A percentile compares a stretch with the other conserved stretches of the same genome.
phyloP scores from a whole-genome alignment of 306 rosid genomes.

The Elaeagnus macrophylla region DNA sequence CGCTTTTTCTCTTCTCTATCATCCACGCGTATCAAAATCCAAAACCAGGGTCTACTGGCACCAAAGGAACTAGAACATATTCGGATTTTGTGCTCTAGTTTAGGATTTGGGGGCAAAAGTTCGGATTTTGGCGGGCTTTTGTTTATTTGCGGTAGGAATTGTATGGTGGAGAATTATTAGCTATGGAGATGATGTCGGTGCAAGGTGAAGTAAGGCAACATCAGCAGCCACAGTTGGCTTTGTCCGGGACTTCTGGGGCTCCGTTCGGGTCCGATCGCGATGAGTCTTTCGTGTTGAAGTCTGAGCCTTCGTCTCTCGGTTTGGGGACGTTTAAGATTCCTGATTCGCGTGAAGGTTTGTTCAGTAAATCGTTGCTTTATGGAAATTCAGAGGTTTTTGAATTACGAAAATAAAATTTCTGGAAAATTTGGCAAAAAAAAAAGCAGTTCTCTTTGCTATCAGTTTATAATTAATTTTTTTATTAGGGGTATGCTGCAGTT shows the following conservation, averaged over 20 bases:
- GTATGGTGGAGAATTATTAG: constrained; percentile 10
- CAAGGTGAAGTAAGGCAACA: constrained; percentile 58
- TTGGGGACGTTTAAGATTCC: constrained; percentile 25
- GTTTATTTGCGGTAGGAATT: constrained; percentile 20
- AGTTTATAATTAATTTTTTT: neutral
- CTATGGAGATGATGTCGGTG: constrained; percentile 57
- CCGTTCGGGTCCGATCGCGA: constrained; percentile 23
- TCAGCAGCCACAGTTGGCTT: constrained; percentile 27
- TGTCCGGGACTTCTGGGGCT: constrained; percentile 25
- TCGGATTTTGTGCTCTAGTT: too few species aligned
- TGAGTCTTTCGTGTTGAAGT: constrained; percentile 20
- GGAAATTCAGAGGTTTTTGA: neutral
- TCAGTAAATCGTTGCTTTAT: neutral
- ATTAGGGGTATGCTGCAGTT: neutral
- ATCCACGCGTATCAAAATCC: too few species aligned
- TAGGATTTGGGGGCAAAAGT: constrained; percentile 7
- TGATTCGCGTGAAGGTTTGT: constrained; percentile 37
- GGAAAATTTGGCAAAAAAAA: neutral
- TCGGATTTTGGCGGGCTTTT: constrained; percentile 10
- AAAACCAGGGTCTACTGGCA: too few species aligned
- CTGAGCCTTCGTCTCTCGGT: constrained; percentile 30
- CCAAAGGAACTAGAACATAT: too few species aligned
- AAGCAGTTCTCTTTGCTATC: neutral
- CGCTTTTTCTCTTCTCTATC: neutral
- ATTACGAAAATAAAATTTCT: neutral